Evolutionary conservation across 2,329 filamentous ascomycete genomes (phyloP).

Genomic region (Xylaria digitata): DNA sequence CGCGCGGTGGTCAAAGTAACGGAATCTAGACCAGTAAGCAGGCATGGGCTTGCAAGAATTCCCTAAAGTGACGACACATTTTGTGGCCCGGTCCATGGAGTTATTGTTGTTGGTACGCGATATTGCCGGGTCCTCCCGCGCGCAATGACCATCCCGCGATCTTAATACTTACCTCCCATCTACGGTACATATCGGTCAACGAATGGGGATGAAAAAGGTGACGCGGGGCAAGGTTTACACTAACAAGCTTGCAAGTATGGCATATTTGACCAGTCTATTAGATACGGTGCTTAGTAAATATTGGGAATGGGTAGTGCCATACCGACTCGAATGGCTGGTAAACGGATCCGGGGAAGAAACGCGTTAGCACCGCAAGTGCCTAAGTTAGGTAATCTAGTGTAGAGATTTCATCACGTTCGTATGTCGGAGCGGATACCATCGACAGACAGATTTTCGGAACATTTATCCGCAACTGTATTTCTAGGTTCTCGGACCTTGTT

Average conservation of each 20-base stretch:
- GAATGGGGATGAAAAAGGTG: too few relatives aligned
- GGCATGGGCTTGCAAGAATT: background rate
- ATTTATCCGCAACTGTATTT: background rate
- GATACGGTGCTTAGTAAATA: background rate
- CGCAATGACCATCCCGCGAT: conserved; percentile 21
- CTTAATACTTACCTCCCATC: background rate
- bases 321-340: background rate
- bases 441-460: too few relatives aligned
- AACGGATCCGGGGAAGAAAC: background rate
- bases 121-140: conserved; percentile 22
- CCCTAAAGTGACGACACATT: conserved; percentile 8
- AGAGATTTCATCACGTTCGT: background rate
- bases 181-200: too few relatives aligned
- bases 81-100: conserved; percentile 1
- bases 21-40: background rate
- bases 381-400: background rate
- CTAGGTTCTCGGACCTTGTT: background rate
- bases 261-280: too few relatives aligned
- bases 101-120: conserved; percentile 6
- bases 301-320: background rate
- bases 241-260: too few relatives aligned
- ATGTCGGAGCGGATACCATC: background rate
- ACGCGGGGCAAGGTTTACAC: too few relatives aligned
- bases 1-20: background rate
- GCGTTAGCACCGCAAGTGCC: background rate